phyloP scores from a whole-genome alignment of 2,329 filamentous ascomycete species.

The Clonostachys rhizophaga region DNA sequence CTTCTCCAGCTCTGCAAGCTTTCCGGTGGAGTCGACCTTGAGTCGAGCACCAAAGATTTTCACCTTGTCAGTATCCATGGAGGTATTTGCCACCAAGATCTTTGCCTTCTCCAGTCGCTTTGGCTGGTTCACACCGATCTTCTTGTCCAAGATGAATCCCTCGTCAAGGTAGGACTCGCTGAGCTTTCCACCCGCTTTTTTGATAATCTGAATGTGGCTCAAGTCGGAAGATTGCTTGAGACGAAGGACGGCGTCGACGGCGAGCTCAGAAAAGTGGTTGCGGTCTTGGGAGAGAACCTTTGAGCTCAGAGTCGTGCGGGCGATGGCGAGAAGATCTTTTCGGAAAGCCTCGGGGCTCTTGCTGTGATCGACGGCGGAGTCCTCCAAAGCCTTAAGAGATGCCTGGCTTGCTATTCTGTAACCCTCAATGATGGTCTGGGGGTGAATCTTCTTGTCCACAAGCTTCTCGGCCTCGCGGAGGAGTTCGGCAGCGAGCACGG shows the following conservation, averaged over 20 bases:
- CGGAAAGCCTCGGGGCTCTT: slow-evolving; percentile 78
- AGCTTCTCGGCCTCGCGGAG: slow-evolving; percentile 95
- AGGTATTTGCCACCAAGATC: slow-evolving; percentile 95
- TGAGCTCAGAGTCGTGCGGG: slow-evolving; percentile 91
- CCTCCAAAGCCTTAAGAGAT: slow-evolving; percentile 78
- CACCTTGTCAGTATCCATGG: slow-evolving; percentile 99
- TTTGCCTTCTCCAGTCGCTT: slow-evolving; percentile 97
- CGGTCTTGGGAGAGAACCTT: slow-evolving; percentile 95
- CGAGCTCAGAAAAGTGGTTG: slow-evolving; percentile 84
- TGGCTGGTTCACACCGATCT: slow-evolving; percentile 97
- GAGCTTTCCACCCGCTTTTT: slow-evolving; percentile 97
- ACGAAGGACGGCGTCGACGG: slow-evolving; percentile 85
- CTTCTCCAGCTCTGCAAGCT: slow-evolving; percentile 97
- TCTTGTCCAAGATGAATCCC: slow-evolving; percentile 98
- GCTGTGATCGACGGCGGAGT: slow-evolving; percentile 86
- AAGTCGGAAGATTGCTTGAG: slow-evolving; percentile 89
- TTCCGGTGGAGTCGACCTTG: slow-evolving; percentile 93
- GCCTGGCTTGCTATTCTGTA: slow-evolving; percentile 95
- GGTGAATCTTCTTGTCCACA: slow-evolving; percentile 97
- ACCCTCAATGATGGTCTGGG: slow-evolving; percentile 98
- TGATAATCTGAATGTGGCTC: slow-evolving; percentile 98
- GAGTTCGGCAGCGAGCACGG: slow-evolving; percentile 90
- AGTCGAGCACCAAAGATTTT: slow-evolving; percentile 98
- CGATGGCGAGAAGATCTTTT: slow-evolving; percentile 85
- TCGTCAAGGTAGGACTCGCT: slow-evolving; percentile 97